Percentiles rank a stretch among this genome's conserved stretches.
Conservation (phyloP, 2,329 filamentous ascomycete species). For the Monosporascus sp. region DNA sequence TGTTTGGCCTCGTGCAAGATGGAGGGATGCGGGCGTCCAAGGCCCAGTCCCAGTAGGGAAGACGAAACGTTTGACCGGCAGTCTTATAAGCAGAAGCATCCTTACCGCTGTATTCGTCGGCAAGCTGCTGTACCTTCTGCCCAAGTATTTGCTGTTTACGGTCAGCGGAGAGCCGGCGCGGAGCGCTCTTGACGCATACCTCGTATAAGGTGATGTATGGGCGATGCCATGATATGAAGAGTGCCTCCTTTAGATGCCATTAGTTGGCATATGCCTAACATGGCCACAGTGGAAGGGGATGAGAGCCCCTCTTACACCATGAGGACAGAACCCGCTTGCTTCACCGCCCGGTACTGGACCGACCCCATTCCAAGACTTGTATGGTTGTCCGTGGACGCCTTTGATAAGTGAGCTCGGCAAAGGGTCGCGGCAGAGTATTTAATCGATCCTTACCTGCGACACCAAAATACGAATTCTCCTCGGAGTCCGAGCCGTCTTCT, state of each 20-base stretch:
- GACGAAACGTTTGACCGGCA: conserved; percentile 41
- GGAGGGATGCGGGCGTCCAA: conserved; percentile 36
- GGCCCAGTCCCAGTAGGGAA: conserved; percentile 54
- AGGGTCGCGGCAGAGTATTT: background rate
- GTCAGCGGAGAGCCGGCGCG: conserved; percentile 4
- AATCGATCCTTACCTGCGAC: conserved; percentile 35
- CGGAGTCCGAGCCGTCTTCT: conserved; percentile 33
- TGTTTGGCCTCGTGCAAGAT: conserved; percentile 29
- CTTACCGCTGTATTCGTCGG: conserved; percentile 34
- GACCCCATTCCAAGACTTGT: conserved; percentile 36
- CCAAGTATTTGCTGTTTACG: conserved; percentile 46
- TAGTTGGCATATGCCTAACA: background rate
- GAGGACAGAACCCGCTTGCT: conserved; percentile 19
- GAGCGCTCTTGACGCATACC: conserved; percentile 28
- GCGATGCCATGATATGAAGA: conserved; percentile 52
- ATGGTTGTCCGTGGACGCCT: conserved; percentile 32
- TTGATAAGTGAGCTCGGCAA: background rate
- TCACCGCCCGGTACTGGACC: conserved; percentile 24
- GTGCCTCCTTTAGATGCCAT: conserved; percentile 34
- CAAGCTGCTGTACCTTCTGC: conserved; percentile 39
- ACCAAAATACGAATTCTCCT: conserved; percentile 46
- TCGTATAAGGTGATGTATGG: conserved; percentile 51
- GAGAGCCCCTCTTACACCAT: conserved; percentile 33
- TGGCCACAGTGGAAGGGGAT: background rate
- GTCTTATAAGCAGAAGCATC: conserved; percentile 32